These are phyloP conservation scores for Russula dissimulans DNA, from an alignment of 768 basidiomycete species.

Conservation along the genomic window DNA sequence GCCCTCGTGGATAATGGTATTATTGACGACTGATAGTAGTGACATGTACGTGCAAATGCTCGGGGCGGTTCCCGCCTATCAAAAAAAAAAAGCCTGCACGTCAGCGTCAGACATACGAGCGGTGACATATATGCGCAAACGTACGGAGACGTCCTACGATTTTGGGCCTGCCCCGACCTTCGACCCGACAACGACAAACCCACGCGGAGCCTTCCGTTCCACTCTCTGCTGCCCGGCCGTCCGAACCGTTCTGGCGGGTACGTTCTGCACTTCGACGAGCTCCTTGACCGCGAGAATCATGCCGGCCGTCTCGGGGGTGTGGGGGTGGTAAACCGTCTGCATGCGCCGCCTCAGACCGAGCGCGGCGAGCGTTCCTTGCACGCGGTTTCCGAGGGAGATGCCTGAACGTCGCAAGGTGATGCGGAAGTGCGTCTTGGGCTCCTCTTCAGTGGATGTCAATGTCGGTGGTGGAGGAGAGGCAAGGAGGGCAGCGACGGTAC, in stretches of 20 bases:
- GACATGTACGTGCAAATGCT: too few species aligned
- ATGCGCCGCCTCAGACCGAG: conserved; percentile 77
- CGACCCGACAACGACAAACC: conserved; percentile 48
- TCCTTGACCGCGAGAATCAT: conserved; percentile 87
- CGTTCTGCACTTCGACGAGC: conserved; percentile 81
- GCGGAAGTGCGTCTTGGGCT: conserved; percentile 66
- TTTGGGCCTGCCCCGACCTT: conserved; percentile 1
- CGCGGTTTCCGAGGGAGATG: conserved; percentile 67
- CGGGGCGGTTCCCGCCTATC: too few species aligned
- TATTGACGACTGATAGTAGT: too few species aligned
- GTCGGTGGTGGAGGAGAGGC: conserved; percentile 1
- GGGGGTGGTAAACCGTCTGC: conserved; percentile 77
- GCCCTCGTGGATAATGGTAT: too few species aligned
- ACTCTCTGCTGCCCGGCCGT: conserved; percentile 59
- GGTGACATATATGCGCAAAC: too few species aligned
- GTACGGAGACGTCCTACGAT: background rate
- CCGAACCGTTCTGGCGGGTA: conserved; percentile 54
- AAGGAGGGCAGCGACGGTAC: conserved; percentile 9
- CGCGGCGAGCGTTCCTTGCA: conserved; percentile 66
- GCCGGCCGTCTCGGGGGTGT: conserved; percentile 67
- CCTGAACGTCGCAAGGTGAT: conserved; percentile 84
- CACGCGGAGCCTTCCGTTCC: conserved; percentile 58
- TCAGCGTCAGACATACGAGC: too few species aligned
- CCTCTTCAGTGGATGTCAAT: background rate
- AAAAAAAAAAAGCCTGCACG: too few species aligned